Evolutionary conservation across 192 early-diverging fungal genomes (phyloP).

Genomic region (Mortierella alpina): DNA sequence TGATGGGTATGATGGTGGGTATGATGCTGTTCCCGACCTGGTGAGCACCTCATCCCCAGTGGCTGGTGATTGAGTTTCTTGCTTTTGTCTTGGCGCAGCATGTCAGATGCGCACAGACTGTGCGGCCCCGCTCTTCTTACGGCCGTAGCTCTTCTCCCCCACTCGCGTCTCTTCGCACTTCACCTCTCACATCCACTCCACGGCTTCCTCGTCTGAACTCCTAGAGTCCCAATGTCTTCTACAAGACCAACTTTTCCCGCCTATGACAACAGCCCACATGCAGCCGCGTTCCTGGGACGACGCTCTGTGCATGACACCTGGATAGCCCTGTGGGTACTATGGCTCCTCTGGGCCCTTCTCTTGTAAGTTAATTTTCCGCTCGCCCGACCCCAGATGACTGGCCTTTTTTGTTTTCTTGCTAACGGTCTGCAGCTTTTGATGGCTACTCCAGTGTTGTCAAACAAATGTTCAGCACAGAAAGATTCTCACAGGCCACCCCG

Average conservation of each 20-base stretch:
- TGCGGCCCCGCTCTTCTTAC: not conserved
- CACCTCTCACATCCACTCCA: not conserved
- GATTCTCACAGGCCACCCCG: too few relatives aligned
- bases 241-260: not conserved
- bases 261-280: not conserved
- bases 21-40: not conserved
- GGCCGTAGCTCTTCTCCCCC: not conserved
- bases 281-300: conserved; percentile 3
- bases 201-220: not conserved
- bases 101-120: too few relatives aligned
- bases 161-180: not conserved
- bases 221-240: not conserved
- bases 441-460: too few relatives aligned
- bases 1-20: not conserved
- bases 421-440: not conserved
- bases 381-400: not conserved
- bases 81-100: too few relatives aligned
- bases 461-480: too few relatives aligned
- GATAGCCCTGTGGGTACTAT: conserved; percentile 42
- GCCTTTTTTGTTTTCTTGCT: not conserved
- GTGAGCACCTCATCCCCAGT: too few relatives aligned
- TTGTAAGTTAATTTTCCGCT: conserved; percentile 18
- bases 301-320: conserved; percentile 43
- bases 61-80: too few relatives aligned
- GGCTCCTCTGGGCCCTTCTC: conserved; percentile 35